Base-by-base conservation (phyloP, 1,284 basidiomycete genomes). In the Sporisorium exsertum region DNA sequence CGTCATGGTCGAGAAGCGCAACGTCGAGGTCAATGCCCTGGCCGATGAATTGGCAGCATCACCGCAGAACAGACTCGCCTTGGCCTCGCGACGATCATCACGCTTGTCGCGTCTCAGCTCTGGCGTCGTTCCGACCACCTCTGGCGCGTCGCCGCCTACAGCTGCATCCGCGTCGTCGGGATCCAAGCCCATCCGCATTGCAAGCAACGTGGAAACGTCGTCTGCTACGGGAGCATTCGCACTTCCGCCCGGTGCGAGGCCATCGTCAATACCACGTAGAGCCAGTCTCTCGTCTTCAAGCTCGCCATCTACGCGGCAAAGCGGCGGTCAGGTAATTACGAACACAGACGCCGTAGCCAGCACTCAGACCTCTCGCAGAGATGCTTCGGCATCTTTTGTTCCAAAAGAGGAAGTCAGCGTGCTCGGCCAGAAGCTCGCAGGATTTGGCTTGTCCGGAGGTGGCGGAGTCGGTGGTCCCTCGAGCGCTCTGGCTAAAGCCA, bases 401-500 rank as follows among this genome's bases (percentile, higher is more conserved):
- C 66, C 72, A 0, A 58, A 59, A 18, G 72, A 75, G 15, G 72
- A 75, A n/a, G 67, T 75, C 37, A 70, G 72, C 50, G 29, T 76
- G 32, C 67, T 76, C n/a, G 72, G 68, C 12, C 60, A 66, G 40
- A 75, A 70, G 46, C 54, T 71, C 0, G 70, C 71, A 0, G 51
- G 60, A 24, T 60, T 68, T n/a, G 64, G 68, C 45, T 43, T 69
- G 33, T 37, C 64, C 4, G 60, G 42, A 32, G 18, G 61, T 5
- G 40, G 53, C 5, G 61, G 43, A 18, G 53, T 18, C 6, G 57
- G 72, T 24, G 64, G 65, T 0, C 66, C 71, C 1, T 78, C 80
- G 5, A 81, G 80, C 33, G 86, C 86, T 2, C 79, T 87, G 8
- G 92, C 94, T 55, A 91, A 94, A 12, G 95, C 94, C 0, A 88